A percentile compares a stretch with the other conserved stretches of the same genome.
Conservation (phyloP, 78 protist genomes). For the Guillardia theta region DNA sequence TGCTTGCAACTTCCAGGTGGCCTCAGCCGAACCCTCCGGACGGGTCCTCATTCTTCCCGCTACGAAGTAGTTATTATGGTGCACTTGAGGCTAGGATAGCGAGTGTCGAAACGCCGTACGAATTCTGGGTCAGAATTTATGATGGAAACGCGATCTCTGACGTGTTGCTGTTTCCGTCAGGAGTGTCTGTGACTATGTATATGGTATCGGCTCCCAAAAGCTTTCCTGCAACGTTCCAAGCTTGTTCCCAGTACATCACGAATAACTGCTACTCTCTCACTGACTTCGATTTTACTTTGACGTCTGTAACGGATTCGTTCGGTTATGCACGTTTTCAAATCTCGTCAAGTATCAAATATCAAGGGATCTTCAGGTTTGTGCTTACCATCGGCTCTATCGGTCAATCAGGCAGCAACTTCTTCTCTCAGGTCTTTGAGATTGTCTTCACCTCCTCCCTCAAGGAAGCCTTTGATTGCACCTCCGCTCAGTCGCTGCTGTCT, state of each 20-base stretch:
- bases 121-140: background rate
- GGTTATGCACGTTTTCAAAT: background rate
- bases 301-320: background rate
- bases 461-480: background rate
- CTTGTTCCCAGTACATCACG: no score
- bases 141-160: background rate
- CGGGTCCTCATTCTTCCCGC: background rate
- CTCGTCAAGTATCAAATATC: no score
- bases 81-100: background rate
- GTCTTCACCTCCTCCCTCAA: background rate
- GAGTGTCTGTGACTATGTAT: background rate
- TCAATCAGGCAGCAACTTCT: background rate
- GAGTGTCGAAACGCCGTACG: background rate
- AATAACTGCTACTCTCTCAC: background rate
- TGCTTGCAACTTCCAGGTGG: background rate
- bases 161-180: background rate
- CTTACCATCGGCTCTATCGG: background rate
- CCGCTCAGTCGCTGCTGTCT: background rate
- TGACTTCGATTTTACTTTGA: background rate
- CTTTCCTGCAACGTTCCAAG: no score
- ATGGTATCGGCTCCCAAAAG: background rate
- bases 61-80: background rate
- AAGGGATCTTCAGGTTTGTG: background rate
- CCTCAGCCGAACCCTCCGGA: background rate
- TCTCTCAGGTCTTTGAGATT: background rate